A percentile compares a stretch with the other conserved stretches of the same genome.
phyloP scores from a whole-genome alignment of 345 rosid genomes.

The Ceriops zippeliana region DNA sequence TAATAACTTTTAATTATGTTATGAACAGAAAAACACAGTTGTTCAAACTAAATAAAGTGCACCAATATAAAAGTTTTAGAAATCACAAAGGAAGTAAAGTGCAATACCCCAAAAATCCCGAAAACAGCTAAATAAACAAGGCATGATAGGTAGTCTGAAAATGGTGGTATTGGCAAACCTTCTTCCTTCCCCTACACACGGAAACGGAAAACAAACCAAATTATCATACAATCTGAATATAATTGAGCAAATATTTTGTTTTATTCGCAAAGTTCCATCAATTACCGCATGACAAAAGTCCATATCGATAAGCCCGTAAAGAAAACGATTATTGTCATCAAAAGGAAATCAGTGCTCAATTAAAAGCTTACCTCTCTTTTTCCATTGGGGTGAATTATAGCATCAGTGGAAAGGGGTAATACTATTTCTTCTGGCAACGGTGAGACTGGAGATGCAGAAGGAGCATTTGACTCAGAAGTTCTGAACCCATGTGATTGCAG shows the following conservation, averaged over 20 bases:
- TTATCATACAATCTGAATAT: background rate
- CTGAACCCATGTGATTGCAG: slow-evolving; percentile 20
- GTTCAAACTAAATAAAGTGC: background rate
- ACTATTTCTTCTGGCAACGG: slow-evolving; percentile 38
- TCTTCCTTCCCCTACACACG: slow-evolving; percentile 34
- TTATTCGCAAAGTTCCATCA: no score
- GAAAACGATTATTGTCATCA: background rate
- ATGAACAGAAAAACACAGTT: no score
- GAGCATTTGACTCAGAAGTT: slow-evolving; percentile 23
- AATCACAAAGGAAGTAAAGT: background rate
- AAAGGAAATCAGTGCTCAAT: background rate
- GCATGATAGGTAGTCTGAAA: slow-evolving; percentile 49
- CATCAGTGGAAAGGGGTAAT: slow-evolving; percentile 48
- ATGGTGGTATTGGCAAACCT: slow-evolving; percentile 31
- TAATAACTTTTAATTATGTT: no score
- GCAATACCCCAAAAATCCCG: slow-evolving; percentile 79
- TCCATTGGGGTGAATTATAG: slow-evolving; percentile 32
- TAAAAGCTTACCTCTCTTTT: slow-evolving; percentile 28
- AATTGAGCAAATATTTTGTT: background rate
- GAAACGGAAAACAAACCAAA: slow-evolving; percentile 1
- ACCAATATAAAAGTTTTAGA: background rate
- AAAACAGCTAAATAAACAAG: slow-evolving; percentile 64
- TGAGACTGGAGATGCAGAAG: slow-evolving; percentile 28
- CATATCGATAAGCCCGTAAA: background rate
- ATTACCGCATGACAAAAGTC: background rate